phyloP scores from a whole-genome alignment of 495 filamentous ascomycete species.

The Podospora anserina region DNA sequence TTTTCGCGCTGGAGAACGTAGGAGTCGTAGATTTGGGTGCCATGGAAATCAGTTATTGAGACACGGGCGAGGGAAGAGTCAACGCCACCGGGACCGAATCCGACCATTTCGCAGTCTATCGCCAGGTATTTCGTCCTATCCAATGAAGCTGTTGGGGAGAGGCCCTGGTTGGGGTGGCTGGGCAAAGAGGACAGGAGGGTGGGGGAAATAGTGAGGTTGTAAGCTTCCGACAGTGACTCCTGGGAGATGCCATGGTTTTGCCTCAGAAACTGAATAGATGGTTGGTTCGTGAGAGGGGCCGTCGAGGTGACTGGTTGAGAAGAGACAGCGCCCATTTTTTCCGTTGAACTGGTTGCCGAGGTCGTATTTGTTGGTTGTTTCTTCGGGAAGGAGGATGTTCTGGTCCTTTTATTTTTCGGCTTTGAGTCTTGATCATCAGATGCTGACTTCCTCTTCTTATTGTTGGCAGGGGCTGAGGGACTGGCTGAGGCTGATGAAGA shows the following conservation, averaged over 20 bases:
- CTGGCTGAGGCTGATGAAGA: neutral
- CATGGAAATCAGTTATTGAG: conserved; percentile 88
- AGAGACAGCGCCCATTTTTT: conserved; percentile 5
- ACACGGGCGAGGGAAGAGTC: conserved; percentile 73
- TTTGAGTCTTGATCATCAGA: neutral
- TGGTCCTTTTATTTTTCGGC: neutral
- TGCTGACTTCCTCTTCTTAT: neutral
- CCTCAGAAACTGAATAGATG: conserved; percentile 2
- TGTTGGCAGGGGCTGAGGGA: neutral
- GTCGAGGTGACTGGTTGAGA: neutral
- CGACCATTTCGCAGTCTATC: conserved; percentile 98
- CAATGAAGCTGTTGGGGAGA: conserved; percentile 48
- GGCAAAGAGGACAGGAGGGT: conserved; percentile 25
- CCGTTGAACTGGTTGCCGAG: neutral
- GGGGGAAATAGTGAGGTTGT: conserved; percentile 44
- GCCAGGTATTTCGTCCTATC: conserved; percentile 74
- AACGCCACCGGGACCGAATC: conserved; percentile 69
- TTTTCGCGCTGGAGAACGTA: conserved; percentile 74
- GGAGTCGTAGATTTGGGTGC: conserved; percentile 83
- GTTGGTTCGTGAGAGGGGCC: neutral
- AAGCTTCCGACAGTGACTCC: conserved; percentile 60
- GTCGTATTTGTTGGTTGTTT: neutral
- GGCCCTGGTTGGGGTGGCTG: conserved; percentile 49
- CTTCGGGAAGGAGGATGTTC: neutral
- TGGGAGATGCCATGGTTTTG: conserved; percentile 50